Base-by-base conservation (phyloP, 768 basidiomycete genomes). In the Suillus plorans region DNA sequence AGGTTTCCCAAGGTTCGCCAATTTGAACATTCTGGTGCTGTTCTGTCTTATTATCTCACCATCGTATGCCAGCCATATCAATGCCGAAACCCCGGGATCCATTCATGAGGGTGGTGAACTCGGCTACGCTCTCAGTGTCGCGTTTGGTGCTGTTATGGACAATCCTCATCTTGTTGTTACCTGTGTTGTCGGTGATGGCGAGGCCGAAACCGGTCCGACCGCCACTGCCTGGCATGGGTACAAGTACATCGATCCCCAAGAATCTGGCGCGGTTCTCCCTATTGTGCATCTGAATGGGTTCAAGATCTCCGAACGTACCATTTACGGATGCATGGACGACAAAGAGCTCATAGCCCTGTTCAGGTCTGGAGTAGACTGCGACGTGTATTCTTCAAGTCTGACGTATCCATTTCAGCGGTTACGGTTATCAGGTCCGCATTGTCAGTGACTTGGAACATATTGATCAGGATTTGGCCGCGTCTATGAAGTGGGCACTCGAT, bases 21-120 rank as follows among this genome's bases (percentile, higher is more conserved):
- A 44, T 14, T 42, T 42, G 41, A 73, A 22, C 20, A 41, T 25
- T 22, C 28, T 14, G 22, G 7, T 47, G 5, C 28, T n/a, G 45
- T 41, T 28, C 13, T 7, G 39, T 16, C 8, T 37, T 37, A 9
- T 22, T 16, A 25, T 18, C 16, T 70, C 25, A 69, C 36, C 2
- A 16, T 20, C 31, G 9, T n/a, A 63, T 57, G 25, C 13, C 42
- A 89, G 88, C 69, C 88, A 89, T 64, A 85, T 90, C 68, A 91
- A 94, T 64, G 90, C 94, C 0, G 86, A 92, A 75, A 94, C 92
- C 1, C 95, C 94, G 22, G 95, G 95, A 6, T 83, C 86, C 4
- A 96, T 97, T 67, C 95, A 97, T 69, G 95, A 97, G 77, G 95
- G 95, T 62, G 90, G 89, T 36, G 95, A 96, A 74, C 84, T 96